Evolutionary conservation across 1,139 yeast species (phyloP), one percentile per base, ranked within the genome.

Genomic region (Lodderomyces orthopsilosis): DNA sequence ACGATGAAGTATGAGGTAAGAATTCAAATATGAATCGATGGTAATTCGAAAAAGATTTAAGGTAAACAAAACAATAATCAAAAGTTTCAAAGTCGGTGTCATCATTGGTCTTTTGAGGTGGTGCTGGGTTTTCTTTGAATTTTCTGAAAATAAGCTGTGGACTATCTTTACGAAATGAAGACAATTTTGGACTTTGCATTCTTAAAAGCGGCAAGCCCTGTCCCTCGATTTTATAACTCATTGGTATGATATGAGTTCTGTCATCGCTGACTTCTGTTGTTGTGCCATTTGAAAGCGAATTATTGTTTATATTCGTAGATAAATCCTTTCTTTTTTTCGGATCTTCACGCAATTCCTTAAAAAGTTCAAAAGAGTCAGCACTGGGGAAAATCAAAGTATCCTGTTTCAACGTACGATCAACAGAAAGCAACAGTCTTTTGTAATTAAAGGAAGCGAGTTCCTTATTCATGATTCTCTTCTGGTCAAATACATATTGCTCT

Each of bases 171-270:
- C 73, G 57, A 45, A 69, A 62, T 1, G 61, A 49, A 3, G 71
- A 61, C 58, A 70, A 56, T 51, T 65, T 67, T 0, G 75, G 77
- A 1, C 61, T 61, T 28, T 52, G 55, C 9, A 70, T 51, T 49
- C 63, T 69, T 49, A 72, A 61, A 9, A 71, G 46, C 0, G 77
- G 77, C 35, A 70, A 51, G 0, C 75, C 77, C 26, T 52, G 26
- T 0, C 75, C 77, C 44, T 51, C 51, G 4, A 53, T 30, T 42
- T 68, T 70, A 42, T 57, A 58, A 17, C 58, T 63, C 3, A 66
- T 46, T 0, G 75, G 74, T 1, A 69, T 54, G 2, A 68, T 57
- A 49, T 68, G 74, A 14, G 52, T 53, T 41, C 74, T 48, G 2
- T 58, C 44, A 46, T 68, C 74, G 2, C 63, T 52, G 2, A 49